phyloP scores from a whole-genome alignment of 257 asterid genomes.

The Ajuga chamaepitys region DNA sequence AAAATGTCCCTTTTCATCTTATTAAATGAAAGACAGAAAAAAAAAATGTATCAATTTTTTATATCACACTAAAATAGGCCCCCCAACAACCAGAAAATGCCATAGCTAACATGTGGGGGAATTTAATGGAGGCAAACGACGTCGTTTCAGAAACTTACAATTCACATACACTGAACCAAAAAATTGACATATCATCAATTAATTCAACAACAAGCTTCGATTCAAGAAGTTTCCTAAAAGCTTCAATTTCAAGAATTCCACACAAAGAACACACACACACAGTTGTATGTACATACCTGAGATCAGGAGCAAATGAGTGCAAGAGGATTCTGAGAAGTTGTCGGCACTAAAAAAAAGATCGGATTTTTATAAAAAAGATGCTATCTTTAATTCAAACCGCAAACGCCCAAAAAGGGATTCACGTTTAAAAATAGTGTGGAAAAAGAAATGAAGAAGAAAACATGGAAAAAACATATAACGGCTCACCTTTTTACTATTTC shows the following conservation, averaged over 20 bases:
- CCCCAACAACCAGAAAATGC: conserved; percentile 14
- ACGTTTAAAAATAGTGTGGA: conserved; percentile 9
- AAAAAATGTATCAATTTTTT: background rate
- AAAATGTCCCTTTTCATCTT: background rate
- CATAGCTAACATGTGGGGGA: conserved; percentile 17
- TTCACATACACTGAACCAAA: background rate
- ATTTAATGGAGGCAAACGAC: conserved; percentile 12
- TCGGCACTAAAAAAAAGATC: background rate
- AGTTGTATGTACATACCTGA: conserved; percentile 27
- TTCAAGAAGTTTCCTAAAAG: conserved; percentile 3
- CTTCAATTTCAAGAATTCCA: conserved; percentile 14
- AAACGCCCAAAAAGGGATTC: background rate
- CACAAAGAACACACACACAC: conserved; percentile 3
- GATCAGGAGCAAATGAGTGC: conserved; percentile 25
- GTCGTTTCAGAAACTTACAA: background rate
- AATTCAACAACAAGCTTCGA: conserved; percentile 12
- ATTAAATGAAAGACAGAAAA: background rate
- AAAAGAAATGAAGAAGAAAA: background rate
- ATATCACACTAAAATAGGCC: conserved; percentile 10
- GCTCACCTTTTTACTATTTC: conserved; percentile 21
- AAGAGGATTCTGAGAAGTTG: background rate
- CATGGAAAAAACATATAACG: background rate
- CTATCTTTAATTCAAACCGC: conserved; percentile 16
- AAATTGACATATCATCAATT: background rate
- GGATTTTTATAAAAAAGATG: conserved; percentile 7